These are phyloP conservation scores for Infundibulicybe gibba DNA, from an alignment of 768 basidiomycete genomes.

Conservation along the genomic window DNA sequence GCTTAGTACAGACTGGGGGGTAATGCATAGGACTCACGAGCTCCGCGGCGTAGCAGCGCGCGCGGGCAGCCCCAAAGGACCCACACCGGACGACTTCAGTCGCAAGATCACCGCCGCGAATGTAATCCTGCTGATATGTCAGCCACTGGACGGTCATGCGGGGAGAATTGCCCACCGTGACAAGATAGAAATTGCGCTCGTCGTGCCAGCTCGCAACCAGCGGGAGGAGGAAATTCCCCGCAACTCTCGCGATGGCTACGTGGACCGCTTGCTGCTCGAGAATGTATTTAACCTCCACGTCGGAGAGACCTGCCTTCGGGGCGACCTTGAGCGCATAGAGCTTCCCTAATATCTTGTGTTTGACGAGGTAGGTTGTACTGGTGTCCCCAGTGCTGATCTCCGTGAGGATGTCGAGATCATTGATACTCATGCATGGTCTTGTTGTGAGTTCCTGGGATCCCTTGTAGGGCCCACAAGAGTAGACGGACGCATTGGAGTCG, in stretches of 20 bases:
- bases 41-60: slow-evolving; percentile 16
- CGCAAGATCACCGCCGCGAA: slow-evolving; percentile 14
- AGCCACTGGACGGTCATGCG: neutral
- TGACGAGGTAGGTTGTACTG: slow-evolving; percentile 13
- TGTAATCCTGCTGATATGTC: slow-evolving; percentile 12
- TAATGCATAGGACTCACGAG: slow-evolving; percentile 11
- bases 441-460: too few species aligned
- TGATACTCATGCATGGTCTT: too few species aligned
- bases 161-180: slow-evolving; percentile 11
- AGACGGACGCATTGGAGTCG: too few species aligned
- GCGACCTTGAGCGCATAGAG: slow-evolving; percentile 15
- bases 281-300: slow-evolving; percentile 5
- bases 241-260: slow-evolving; percentile 4
- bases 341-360: slow-evolving; percentile 7
- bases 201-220: slow-evolving; percentile 21
- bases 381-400: too few species aligned
- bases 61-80: slow-evolving; percentile 5
- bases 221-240: slow-evolving; percentile 9
- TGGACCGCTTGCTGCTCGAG: too few species aligned
- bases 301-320: slow-evolving; percentile 5
- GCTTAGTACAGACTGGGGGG: neutral
- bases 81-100: slow-evolving; percentile 1
- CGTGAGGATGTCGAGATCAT: too few species aligned
- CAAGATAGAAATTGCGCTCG: slow-evolving; percentile 13
- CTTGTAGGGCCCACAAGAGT: too few species aligned